Evolutionary conservation across 176 grass and related monocot species (phyloP), one percentile per base, ranked within the genome.

Genomic region (Bromus sterilis): DNA sequence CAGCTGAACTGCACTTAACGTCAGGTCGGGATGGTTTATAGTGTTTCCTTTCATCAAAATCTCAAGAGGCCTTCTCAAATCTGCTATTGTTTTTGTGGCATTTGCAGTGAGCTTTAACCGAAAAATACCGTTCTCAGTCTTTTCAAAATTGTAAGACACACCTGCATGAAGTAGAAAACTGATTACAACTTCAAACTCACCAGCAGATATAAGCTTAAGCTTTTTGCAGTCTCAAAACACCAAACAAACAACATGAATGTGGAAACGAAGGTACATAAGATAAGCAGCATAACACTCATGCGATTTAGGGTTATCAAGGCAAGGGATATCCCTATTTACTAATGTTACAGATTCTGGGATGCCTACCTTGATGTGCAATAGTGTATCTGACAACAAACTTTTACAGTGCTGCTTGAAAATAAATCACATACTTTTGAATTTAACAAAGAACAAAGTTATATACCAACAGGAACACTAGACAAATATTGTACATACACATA

Each of bases 21-120:
- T 89, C 73, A 94, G 85, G 61, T 84, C 84, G 55, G 89, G 85
- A 49, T 94, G 91, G 53, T 36, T 91, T 79, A 97, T 56, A 14
- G 77, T 94, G 74, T 94, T 97, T 41, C 94, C 94, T 81, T 93
- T 90, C 82, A 91, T 84, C 67, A 97, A 81, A 84, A 78, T 61
- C 76, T 94, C 91, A 51, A 97, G 79, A 66, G 87, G 84, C 51
- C 86, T 82, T 76, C 94, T 79, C 76, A 97, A 59, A 88, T 97
- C 94, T 81, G 91, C 89, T 68, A 97, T 92, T 35, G 82, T 93
- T 91, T 94, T 97, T 62, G 94, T 91, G 68, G 84, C 91, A 59
- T 94, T 93, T 59, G 89, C 91, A 26, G 82, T 82, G 51, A 97
- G 74, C 39, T 81, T 91, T 71, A 97, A 42, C 30, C 89, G 76